Evolutionary conservation across 1,284 basidiomycete species (phyloP), one percentile per base, ranked within the genome.

Genomic region (Caloboletus inedulis): DNA sequence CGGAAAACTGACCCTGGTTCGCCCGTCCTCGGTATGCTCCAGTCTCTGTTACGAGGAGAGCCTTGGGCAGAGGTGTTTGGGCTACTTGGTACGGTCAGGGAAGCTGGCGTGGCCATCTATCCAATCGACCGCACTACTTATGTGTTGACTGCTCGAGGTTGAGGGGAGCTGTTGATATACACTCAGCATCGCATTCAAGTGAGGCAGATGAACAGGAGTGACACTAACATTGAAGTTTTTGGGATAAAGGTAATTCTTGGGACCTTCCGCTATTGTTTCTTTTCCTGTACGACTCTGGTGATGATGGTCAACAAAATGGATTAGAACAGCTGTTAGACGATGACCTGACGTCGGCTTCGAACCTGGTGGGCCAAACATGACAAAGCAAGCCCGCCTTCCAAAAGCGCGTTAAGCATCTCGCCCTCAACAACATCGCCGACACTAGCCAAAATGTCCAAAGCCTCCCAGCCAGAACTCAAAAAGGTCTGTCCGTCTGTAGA

Each of bases 381-480:
- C 66, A 71, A 68, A 71, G 65, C 69, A 71, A 59, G 14, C 3
- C 27, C 27, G 18, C 16, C 3, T 33, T 5, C n/a, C n/a, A n/a
- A n/a, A n/a, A 16, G 12, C 47, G 39, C n/a, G 14, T 8, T 16
- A 1, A 51, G 18, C 31, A 39, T 30, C 54, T 57, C 52, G 62
- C 63, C 59, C 70, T 59, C 52, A 29, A 35, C 52, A 25, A 36
- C 37, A 35, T n/a, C 49, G 29, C n/a, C 41, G 31, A 47, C 33
- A 9, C 31, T 35, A n/a, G n/a, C 36, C 52, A 53, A 49, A 70
- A 94, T 94, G 91, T 93, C 91, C 29, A 90, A 93, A 76, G 89
- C 91, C 61, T 89, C 91, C 39, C 91, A 94, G 72, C 92, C 92
- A 55, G 93, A 96, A 71, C 80, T 96, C 55, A 96, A 95, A 81